A percentile compares a stretch with the other conserved stretches of the same genome.
Evolutionary conservation across 495 filamentous ascomycete genomes (phyloP).

Genomic region (Penicillium canariense): DNA sequence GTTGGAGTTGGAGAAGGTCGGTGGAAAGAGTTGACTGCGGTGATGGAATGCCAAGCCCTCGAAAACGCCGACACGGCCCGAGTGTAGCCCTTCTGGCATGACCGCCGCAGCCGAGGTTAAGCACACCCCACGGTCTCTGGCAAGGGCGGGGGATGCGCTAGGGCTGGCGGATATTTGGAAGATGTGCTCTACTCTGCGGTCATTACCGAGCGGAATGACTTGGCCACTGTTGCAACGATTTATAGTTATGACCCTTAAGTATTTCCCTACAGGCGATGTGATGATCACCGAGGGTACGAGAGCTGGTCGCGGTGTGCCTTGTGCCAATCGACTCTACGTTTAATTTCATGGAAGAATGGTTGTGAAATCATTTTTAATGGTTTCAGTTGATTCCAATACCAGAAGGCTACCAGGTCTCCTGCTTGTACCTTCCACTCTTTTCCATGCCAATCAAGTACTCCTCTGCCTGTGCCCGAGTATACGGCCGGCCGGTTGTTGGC

Average conservation of each 20-base stretch:
- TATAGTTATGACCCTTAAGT: no score
- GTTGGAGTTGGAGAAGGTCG: constrained; percentile 7
- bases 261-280: no score
- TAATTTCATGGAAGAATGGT: neutral
- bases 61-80: constrained; percentile 41
- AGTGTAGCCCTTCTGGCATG: constrained; percentile 26
- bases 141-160: neutral
- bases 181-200: no score
- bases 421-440: constrained; percentile 67
- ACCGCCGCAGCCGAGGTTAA: constrained; percentile 41
- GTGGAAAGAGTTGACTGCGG: constrained; percentile 24
- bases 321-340: neutral
- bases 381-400: neutral
- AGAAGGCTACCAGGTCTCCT: constrained; percentile 70
- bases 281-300: neutral
- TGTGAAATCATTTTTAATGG: neutral
- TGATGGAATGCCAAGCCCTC: constrained; percentile 35
- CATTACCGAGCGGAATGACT: neutral
- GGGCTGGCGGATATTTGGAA: neutral
- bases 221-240: no score
- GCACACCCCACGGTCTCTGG: constrained; percentile 17
- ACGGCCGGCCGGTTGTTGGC: constrained; percentile 22
- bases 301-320: neutral
- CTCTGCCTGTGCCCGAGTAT: constrained; percentile 52
- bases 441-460: constrained; percentile 60